Percentiles rank a stretch among this genome's conserved stretches.
phyloP scores from a whole-genome alignment of 345 rosid species.

The Rhizophora mangle region DNA sequence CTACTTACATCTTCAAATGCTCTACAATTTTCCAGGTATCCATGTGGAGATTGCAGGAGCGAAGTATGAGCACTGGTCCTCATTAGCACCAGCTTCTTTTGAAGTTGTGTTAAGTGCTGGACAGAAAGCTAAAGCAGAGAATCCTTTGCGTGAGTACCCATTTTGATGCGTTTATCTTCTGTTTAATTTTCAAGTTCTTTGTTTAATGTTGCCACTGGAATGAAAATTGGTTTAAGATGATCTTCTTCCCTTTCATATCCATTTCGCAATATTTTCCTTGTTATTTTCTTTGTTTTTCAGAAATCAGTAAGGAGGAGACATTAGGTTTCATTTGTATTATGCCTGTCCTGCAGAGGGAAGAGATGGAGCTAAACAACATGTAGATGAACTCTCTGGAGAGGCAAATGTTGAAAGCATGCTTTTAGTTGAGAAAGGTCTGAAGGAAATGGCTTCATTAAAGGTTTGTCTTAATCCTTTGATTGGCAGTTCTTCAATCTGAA shows the following conservation, averaged over 20 bases:
- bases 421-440: conserved; percentile 79
- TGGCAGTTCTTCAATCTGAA: not conserved
- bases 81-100: conserved; percentile 79
- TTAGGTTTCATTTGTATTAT: conserved; percentile 13
- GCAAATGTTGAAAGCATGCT: conserved; percentile 78
- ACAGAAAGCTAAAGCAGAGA: conserved; percentile 56
- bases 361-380: conserved; percentile 36
- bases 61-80: conserved; percentile 76
- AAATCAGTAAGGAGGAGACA: too few relatives aligned
- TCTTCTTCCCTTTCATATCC: too few relatives aligned
- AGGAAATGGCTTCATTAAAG: conserved; percentile 78
- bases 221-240: too few relatives aligned
- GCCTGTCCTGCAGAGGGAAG: conserved; percentile 38
- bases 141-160: conserved; percentile 34
- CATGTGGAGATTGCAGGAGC: conserved; percentile 71
- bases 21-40: conserved; percentile 48
- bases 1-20: conserved; percentile 3
- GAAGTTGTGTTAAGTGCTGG: conserved; percentile 76
- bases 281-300: too few relatives aligned
- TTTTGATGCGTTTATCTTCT: conserved; percentile 8
- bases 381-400: conserved; percentile 51
- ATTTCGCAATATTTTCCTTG: too few relatives aligned
- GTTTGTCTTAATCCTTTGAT: conserved; percentile 32
- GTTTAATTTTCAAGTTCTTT: not conserved
- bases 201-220: not conserved